Base-by-base conservation (phyloP, 306 rosid genomes). In the Castanea sativa region DNA sequence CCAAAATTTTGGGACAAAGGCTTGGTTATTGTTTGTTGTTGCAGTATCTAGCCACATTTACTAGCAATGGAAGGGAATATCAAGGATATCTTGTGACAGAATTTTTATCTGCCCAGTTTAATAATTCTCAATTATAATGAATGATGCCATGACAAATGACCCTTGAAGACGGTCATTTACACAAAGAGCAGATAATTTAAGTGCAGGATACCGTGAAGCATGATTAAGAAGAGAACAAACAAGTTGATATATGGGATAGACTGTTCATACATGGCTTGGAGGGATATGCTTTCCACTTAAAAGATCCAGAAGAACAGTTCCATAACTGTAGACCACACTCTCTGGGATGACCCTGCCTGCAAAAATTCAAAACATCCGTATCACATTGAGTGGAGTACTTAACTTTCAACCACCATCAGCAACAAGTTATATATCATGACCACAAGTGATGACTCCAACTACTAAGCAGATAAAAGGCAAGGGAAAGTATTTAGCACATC, bases 221-320 rank as follows among this genome's bases (percentile, higher is more conserved):
- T 30, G 13, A 30, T 15, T 16, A 2, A 18, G 43, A 10, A 3
- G 57, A 76, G 30, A 73, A 69, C 73, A 69, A 75, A 43, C n/a
- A 23, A 60, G 69, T 18, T 30, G 67, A 35, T 49, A 73, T 52
- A 57, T 8, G 72, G 30, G 78, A 70, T 51, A 55, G 56, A 45
- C 38, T 33, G 14, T 55, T 87, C 93, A 30, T 91, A 92, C 98
- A 85, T 92, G 97, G 85, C 93, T 89, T 21, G 97, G 97, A 78
- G 97, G 97, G 83, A 92, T 92, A 78, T 92, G 97, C 82, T 92
- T 92, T 82, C 97, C 97, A n/a, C 97, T 92, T 78, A 92, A 84
- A 82, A 92, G 97, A 82, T 90, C 97, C 81, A 92, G 77, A 35
- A 92, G 90, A 87, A 92, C 90, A 33, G 95, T 90, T 83, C 97